Percentiles rank a stretch among this genome's conserved stretches.
These are phyloP conservation scores for Balamuthia mandrillaris DNA, from an alignment of 208 protist species.

Conservation along the genomic window DNA sequence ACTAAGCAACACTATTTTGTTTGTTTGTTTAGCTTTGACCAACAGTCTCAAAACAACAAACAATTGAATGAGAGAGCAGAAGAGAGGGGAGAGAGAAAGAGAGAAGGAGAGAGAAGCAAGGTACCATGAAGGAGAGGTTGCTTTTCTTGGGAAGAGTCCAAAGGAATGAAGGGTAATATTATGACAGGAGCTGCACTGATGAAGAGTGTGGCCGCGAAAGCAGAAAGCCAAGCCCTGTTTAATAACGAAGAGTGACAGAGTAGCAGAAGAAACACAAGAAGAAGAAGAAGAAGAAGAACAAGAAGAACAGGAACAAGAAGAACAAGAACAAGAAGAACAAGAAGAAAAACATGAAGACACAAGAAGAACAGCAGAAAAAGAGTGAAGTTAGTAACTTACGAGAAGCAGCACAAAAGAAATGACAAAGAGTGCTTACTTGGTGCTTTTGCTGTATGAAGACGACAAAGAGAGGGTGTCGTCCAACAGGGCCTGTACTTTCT, in stretches of 20 bases:
- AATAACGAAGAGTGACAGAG: too few relatives aligned
- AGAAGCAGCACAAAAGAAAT: neutral
- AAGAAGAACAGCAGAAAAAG: neutral
- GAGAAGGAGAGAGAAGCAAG: neutral
- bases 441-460: neutral
- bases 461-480: neutral
- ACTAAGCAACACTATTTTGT: conserved; percentile 38
- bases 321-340: neutral
- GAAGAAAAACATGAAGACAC: neutral
- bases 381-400: neutral
- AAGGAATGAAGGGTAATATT: conserved; percentile 4
- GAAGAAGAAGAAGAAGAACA: neutral
- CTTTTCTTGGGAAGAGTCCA: neutral
- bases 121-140: conserved; percentile 5
- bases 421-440: neutral
- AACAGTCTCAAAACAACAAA: neutral
- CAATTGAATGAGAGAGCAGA: neutral
- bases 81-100: neutral
- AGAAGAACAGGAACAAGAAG: neutral
- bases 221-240: neutral
- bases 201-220: neutral
- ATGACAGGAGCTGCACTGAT: conserved; percentile 5
- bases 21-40: neutral
- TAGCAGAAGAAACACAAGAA: neutral
- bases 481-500: neutral